phyloP scores from a whole-genome alignment of 805 yeast genomes.

The Candida vartiovaarae region DNA sequence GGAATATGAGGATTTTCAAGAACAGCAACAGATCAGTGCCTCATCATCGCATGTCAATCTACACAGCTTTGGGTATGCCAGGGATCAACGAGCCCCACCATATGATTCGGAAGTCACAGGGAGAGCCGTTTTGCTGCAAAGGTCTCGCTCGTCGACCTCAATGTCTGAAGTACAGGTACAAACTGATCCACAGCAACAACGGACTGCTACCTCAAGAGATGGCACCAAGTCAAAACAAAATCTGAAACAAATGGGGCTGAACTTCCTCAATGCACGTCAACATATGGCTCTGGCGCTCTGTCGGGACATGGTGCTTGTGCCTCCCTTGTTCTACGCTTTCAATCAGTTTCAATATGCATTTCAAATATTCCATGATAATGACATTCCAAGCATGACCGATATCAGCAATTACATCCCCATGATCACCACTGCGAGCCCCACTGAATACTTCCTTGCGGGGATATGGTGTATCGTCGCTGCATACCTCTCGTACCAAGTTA shows the following conservation, averaged over 20 bases:
- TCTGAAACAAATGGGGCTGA: slow-evolving; percentile 58
- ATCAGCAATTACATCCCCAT: slow-evolving; percentile 4
- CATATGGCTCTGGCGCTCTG: slow-evolving; percentile 73
- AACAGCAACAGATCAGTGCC: slow-evolving; percentile 3
- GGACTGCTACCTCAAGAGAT: neutral
- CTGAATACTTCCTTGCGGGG: slow-evolving; percentile 76
- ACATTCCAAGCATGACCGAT: neutral
- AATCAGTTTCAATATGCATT: slow-evolving; percentile 29
- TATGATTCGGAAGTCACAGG: neutral
- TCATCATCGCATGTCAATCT: neutral
- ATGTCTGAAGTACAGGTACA: neutral
- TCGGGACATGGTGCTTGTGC: slow-evolving; percentile 67
- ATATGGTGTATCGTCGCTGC: slow-evolving; percentile 93
- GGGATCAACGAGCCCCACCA: neutral
- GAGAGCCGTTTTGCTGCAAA: neutral
- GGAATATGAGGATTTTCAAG: slow-evolving; percentile 19
- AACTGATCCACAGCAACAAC: neutral
- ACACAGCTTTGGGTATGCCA: neutral
- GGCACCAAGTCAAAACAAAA: slow-evolving; percentile 2
- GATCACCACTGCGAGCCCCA: slow-evolving; percentile 55
- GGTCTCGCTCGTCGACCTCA: neutral
- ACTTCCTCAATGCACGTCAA: slow-evolving; percentile 66
- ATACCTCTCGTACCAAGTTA: slow-evolving; percentile 71
- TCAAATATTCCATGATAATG: slow-evolving; percentile 1
- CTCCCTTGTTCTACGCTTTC: slow-evolving; percentile 50